These are phyloP conservation scores for Lagenaria siceraria DNA, from an alignment of 306 rosid genomes.

Conservation along the genomic window DNA sequence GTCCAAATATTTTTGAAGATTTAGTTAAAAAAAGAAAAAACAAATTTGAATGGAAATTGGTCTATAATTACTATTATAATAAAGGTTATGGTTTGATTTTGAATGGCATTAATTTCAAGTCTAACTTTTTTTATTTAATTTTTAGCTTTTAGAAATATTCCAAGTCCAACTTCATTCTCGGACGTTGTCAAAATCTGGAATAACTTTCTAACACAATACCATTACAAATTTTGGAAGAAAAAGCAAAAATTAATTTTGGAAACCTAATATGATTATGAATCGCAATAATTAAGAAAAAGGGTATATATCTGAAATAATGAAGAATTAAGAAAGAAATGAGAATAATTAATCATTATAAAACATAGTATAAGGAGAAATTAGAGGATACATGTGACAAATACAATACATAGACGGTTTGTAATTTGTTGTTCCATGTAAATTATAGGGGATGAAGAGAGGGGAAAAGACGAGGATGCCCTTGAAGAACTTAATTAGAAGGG, in stretches of 20 bases:
- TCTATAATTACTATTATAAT: no score
- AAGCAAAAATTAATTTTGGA: not conserved
- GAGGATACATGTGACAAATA: no score
- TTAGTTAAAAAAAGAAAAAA: no score
- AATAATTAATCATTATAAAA: not conserved
- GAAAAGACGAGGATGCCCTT: no score
- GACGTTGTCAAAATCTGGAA: not conserved
- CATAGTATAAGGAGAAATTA: not conserved
- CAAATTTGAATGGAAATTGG: no score
- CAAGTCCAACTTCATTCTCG: not conserved
- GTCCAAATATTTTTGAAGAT: no score
- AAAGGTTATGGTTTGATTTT: no score
- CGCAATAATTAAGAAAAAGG: not conserved
- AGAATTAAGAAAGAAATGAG: not conserved
- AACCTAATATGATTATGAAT: not conserved
- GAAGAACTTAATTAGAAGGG: slow-evolving; percentile 12
- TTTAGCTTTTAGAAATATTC: no score
- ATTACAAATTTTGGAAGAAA: not conserved
- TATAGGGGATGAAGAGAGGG: not conserved
- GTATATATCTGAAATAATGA: not conserved
- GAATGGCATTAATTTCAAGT: no score
- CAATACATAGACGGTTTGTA: no score
- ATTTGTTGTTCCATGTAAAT: no score
- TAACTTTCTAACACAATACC: not conserved
- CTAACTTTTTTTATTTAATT: no score